Conservation (phyloP, 768 basidiomycete genomes). For the Vararia minispora region DNA sequence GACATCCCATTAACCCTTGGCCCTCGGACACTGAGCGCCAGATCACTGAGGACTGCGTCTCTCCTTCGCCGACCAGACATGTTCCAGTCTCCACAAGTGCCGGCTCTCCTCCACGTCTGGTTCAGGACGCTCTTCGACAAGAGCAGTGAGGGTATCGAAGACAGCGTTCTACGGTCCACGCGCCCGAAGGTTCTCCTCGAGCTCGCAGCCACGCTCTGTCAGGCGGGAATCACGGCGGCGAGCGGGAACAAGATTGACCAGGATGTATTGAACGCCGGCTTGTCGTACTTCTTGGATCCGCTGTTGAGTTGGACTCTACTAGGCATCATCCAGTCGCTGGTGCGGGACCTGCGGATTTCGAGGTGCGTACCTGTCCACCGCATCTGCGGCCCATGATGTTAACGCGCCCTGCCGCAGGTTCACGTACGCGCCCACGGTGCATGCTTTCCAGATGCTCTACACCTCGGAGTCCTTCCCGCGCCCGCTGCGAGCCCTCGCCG, state of each 20-base stretch:
- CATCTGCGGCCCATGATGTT: neutral
- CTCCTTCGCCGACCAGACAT: slow-evolving; percentile 29
- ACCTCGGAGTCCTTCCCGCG: slow-evolving; percentile 56
- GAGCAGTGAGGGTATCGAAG: slow-evolving; percentile 73
- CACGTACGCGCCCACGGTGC: no score
- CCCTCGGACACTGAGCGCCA: slow-evolving; percentile 33
- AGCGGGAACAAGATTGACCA: slow-evolving; percentile 47
- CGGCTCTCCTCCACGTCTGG: slow-evolving; percentile 40
- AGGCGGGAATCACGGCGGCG: slow-evolving; percentile 43
- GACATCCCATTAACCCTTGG: slow-evolving; percentile 35
- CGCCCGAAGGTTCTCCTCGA: slow-evolving; percentile 57
- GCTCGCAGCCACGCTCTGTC: slow-evolving; percentile 57
- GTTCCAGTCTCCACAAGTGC: slow-evolving; percentile 27
- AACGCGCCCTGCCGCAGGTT: slow-evolving; percentile 26
- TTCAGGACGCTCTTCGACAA: slow-evolving; percentile 71
- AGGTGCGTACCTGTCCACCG: slow-evolving; percentile 1
- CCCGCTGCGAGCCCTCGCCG: slow-evolving; percentile 54
- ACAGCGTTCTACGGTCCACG: slow-evolving; percentile 56
- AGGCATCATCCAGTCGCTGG: slow-evolving; percentile 54
- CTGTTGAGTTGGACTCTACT: slow-evolving; percentile 74
- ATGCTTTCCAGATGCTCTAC: no score
- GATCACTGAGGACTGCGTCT: slow-evolving; percentile 40
- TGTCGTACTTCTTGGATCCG: slow-evolving; percentile 65
- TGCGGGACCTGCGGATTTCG: slow-evolving; percentile 39
- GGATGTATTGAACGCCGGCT: slow-evolving; percentile 60